Base-by-base conservation (phyloP, 2,329 filamentous ascomycete genomes). In the Aspergillus versicolor region DNA sequence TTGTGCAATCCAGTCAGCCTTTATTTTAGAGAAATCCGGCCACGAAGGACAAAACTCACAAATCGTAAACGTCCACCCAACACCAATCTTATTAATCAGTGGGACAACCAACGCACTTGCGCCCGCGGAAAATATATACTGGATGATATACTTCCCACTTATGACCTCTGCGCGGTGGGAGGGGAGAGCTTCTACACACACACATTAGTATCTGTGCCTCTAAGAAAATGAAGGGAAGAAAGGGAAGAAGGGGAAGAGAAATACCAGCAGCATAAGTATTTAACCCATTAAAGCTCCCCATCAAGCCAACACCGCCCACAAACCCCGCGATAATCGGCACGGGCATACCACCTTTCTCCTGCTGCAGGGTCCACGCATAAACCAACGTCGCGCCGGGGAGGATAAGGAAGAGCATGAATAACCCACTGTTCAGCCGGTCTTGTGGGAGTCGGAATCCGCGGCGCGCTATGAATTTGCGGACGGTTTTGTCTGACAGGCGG, bases 21-120 rank as follows among this genome's bases (percentile, higher is more conserved):
- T 30, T 30, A 30, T 30, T 30, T 11, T 30, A 30, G 27, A 30
- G 27, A 30, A 11, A 11, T 9, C 8, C 9, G 27, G 27, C 27
- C 8, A 30, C 9, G 9, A 30, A 6, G 11, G 21, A 21, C 15
- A 30, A 22, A 22, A 62, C 6, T 82, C 79, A 65, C 81, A 84
- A 56, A 92, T 87, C 0, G 89, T 92, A 56, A 84, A 87, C 69
- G 91, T 91, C 88, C 89, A 92, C 0, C 90, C 91, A 0, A 93
- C 86, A 4, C 91, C 90, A 55, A 93, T 88, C 24, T 73, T 77
- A 57, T 90, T 76, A 30, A 92, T 83, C 9, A 88, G 84, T 0
- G 91, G 91, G 52, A 93, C 77, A 58, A 90, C 89, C 0, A 85
- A 83, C 0, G 88, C 90, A 6, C 85, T 89, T 0, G 84, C 88